Base-by-base conservation (phyloP, 805 yeast genomes). In the Pichia rugopelliculosa region DNA sequence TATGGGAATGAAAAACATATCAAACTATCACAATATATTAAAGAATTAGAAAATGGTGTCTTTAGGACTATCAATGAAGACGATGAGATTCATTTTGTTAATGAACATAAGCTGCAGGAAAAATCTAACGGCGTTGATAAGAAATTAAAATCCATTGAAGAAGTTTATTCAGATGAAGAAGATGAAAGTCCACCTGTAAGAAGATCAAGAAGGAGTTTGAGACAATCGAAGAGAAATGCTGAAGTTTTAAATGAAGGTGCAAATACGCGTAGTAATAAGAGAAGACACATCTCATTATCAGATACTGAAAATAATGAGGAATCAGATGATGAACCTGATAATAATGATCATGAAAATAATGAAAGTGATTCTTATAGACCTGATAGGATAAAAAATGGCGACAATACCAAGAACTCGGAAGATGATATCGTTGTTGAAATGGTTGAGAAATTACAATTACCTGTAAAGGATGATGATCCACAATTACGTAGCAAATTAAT, bases 1-100 rank as follows among this genome's bases (percentile, higher is more conserved):
- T 71, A 70, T 48, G 52, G 74, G 23, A 79, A 72, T 42, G 59
- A 56, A 23, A 59, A 71, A 27, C 79, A 75, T 52, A 40, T 58
- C 3, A 69, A 67, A 42, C 51, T 80, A 13, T 59, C 70, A 21
- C 62, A 69, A 20, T 65, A 71, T 23, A 60, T 79, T 10, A 59
- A 63, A 2, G 69, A 44, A 12, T 34, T 45, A 69, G 42, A 68
- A 44, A 66, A 65, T 2, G 67, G 66, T 27, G 70, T 67, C 20
- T 64, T 15, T 30, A n/a, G 7, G n/a, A 5, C 4, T 6, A 30
- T 59, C 8, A 69, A 17, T 24, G 55, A 56, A 7, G 46, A 27
- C 6, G 37, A 11, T 41, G 66, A 65, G 22, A 72, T 67, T 18
- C 62, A 57, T 7, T 68, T 64, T 51, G 66, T 62, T 5, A 70